Evolutionary conservation across 164 flowering plant species (phyloP).

Genomic region (Vitis riparia): DNA sequence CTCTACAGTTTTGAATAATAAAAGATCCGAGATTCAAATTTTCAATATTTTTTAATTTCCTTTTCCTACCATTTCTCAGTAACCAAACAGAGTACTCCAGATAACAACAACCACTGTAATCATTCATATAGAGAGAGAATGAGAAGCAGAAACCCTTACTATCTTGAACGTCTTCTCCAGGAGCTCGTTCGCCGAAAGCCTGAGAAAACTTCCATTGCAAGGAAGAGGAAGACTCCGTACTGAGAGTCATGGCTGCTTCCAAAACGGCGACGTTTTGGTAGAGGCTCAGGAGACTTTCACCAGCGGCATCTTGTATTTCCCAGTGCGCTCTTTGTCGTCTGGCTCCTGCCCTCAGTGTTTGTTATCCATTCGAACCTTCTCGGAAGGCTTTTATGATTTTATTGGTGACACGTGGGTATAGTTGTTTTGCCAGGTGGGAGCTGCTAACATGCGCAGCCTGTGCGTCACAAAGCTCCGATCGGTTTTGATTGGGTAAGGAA

Average conservation of each 20-base stretch:
- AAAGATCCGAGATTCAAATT: no score
- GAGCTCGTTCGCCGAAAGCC: conserved; percentile 50
- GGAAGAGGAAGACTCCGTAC: conserved; percentile 21
- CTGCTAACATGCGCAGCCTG: no score
- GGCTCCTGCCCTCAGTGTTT: not conserved
- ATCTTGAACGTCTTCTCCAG: conserved; percentile 48
- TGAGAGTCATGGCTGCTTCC: conserved; percentile 18
- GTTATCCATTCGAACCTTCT: conserved; percentile 9
- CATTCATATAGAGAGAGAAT: not conserved
- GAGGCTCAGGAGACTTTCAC: not conserved
- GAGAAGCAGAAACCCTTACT: conserved; percentile 24
- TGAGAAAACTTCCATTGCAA: conserved; percentile 58
- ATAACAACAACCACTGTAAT: no score
- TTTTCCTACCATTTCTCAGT: not conserved
- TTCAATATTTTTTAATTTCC: no score
- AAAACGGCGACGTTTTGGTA: not conserved
- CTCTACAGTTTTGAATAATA: no score
- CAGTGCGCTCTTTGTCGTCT: not conserved
- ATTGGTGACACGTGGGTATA: no score
- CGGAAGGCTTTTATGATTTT: not conserved
- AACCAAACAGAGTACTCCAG: not conserved
- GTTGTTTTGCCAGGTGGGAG: no score
- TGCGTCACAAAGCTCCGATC: no score
- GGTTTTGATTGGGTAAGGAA: no score
- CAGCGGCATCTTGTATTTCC: not conserved